Conservation (phyloP, 2,329 filamentous ascomycete species). For the Cladosporium phlei region DNA sequence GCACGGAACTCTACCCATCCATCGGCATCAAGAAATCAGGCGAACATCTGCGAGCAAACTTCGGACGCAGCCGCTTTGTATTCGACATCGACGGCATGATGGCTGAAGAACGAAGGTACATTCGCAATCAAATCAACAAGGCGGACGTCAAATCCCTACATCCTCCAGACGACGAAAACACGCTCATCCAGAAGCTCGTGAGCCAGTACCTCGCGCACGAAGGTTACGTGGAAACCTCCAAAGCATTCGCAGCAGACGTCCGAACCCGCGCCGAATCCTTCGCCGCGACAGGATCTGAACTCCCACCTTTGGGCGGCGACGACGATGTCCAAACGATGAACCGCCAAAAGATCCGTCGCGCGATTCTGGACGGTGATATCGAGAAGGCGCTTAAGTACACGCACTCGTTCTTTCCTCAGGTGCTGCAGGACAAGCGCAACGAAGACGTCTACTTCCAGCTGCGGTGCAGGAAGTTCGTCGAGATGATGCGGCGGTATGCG, state of each 20-base stretch:
- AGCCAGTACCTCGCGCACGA: slow-evolving; percentile 91
- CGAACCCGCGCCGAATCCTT: slow-evolving; percentile 30
- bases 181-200: slow-evolving; percentile 76
- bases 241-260: slow-evolving; percentile 75
- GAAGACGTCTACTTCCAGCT: slow-evolving; percentile 83
- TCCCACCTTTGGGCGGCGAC: slow-evolving; percentile 38
- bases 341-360: slow-evolving; percentile 74
- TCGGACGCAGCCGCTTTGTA: slow-evolving; percentile 69
- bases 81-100: slow-evolving; percentile 90
- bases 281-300: neutral
- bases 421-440: slow-evolving; percentile 64
- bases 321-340: slow-evolving; percentile 81
- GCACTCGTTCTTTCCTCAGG: slow-evolving; percentile 69
- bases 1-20: slow-evolving; percentile 57
- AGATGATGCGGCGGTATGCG: slow-evolving; percentile 77
- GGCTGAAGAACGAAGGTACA: slow-evolving; percentile 56
- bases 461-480: slow-evolving; percentile 86
- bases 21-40: slow-evolving; percentile 63
- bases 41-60: slow-evolving; percentile 57
- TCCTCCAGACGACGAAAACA: slow-evolving; percentile 63
- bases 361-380: slow-evolving; percentile 87
- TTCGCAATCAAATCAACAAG: slow-evolving; percentile 58
- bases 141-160: slow-evolving; percentile 56
- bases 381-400: slow-evolving; percentile 84
- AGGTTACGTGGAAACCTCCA: slow-evolving; percentile 88